A percentile compares a stretch with the other conserved stretches of the same genome.
Evolutionary conservation across 306 rosid species (phyloP).

Genomic region (Urtica urens): DNA sequence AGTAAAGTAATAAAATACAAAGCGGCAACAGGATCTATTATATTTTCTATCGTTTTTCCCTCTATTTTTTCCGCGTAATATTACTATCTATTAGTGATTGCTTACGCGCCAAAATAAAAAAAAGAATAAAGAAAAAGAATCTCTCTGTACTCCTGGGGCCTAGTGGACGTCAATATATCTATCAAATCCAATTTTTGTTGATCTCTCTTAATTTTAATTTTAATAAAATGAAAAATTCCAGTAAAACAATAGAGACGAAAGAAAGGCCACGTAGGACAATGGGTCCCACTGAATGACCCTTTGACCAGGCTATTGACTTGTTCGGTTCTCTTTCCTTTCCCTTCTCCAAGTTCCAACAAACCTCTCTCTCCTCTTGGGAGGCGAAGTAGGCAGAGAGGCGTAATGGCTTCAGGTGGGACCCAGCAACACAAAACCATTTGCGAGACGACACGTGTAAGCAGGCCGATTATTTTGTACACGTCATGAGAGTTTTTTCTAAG

Average conservation of each 20-base stretch:
- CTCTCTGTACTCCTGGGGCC: constrained; percentile 19
- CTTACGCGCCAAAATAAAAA: constrained; percentile 54
- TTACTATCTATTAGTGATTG: constrained; percentile 6
- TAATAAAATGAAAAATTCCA: not conserved
- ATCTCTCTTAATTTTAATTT: not conserved
- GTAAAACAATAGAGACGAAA: constrained; percentile 9
- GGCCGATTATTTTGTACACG: too few relatives aligned
- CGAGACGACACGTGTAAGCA: constrained; percentile 8
- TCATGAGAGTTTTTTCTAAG: too few relatives aligned
- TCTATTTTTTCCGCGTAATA: not conserved
- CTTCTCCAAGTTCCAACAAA: constrained; percentile 17
- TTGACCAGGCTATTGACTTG: constrained; percentile 36
- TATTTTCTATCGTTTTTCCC: constrained; percentile 6
- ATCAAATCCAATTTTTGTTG: constrained; percentile 34
- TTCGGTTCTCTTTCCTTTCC: not conserved
- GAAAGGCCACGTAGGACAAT: constrained; percentile 31
- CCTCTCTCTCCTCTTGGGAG: constrained; percentile 10
- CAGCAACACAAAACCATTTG: not conserved
- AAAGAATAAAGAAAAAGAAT: constrained; percentile 17
- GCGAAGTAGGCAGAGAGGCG: constrained; percentile 45
- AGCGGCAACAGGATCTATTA: constrained; percentile 43
- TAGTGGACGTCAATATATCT: constrained; percentile 67
- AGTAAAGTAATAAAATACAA: too few relatives aligned
- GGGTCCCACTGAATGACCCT: constrained; percentile 35
- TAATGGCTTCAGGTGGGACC: constrained; percentile 16